phyloP scores from a whole-genome alignment of 768 basidiomycete genomes.

The Leccinum boreale region DNA sequence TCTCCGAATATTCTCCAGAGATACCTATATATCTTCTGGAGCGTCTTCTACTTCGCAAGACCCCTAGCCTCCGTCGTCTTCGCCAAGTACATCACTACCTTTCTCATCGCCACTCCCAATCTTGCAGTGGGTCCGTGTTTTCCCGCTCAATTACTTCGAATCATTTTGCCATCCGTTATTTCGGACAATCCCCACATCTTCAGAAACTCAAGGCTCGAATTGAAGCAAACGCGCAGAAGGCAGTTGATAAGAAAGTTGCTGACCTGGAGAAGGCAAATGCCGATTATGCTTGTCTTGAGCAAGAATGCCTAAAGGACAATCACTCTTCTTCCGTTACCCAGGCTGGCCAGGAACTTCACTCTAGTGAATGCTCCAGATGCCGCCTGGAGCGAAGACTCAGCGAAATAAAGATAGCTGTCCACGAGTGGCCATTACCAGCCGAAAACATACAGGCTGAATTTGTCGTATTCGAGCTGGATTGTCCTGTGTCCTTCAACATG shows the following conservation, averaged over 20 bases:
- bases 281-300: conserved; percentile 16
- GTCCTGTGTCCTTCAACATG: conserved; percentile 39
- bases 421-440: conserved; percentile 48
- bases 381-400: conserved; percentile 16
- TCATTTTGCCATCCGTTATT: conserved; percentile 38
- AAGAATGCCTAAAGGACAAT: conserved; percentile 3
- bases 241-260: conserved; percentile 22
- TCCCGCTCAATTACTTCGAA: conserved; percentile 9
- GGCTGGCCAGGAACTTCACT: conserved; percentile 4
- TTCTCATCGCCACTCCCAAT: no score
- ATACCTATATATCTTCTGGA: conserved; percentile 22
- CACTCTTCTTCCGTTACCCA: neutral
- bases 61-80: conserved; percentile 29
- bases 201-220: conserved; percentile 30
- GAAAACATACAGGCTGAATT: conserved; percentile 18
- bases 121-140: conserved; percentile 30
- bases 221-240: conserved; percentile 20
- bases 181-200: conserved; percentile 20
- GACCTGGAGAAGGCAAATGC: conserved; percentile 28
- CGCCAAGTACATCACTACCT: conserved; percentile 25
- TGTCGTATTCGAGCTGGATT: conserved; percentile 4
- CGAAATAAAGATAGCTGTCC: conserved; percentile 29
- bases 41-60: conserved; percentile 26
- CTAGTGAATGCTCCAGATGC: conserved; percentile 31
- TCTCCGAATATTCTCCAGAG: conserved; percentile 33